Percentiles rank a stretch among this genome's conserved stretches.
Conservation (phyloP, 2,329 filamentous ascomycete species). For the Fusarium succisae region DNA sequence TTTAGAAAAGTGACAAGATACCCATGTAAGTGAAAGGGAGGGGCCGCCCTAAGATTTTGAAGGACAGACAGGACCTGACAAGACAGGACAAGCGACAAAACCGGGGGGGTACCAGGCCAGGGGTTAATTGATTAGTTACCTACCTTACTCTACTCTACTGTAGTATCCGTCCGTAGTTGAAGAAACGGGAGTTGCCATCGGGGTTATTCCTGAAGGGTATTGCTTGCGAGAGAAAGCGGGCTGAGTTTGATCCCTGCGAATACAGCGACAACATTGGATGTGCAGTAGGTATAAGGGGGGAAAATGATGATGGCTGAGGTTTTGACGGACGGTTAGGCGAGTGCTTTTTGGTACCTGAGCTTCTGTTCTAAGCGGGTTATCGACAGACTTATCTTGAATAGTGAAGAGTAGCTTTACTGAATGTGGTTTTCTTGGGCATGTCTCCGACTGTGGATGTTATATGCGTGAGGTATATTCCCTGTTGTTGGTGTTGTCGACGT, state of each 20-base stretch:
- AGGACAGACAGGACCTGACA: neutral
- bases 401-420: neutral
- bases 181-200: constrained; percentile 22
- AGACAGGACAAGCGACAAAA: neutral
- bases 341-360: constrained; percentile 7
- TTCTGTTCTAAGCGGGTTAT: constrained; percentile 18
- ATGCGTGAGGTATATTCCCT: neutral
- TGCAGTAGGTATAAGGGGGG: neutral
- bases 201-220: constrained; percentile 28
- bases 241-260: constrained; percentile 2
- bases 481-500: neutral
- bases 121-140: neutral
- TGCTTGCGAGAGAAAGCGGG: constrained; percentile 32
- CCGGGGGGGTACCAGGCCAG: constrained; percentile 17
- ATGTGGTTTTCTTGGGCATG: constrained; percentile 2
- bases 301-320: constrained; percentile 9
- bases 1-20: constrained; percentile 11
- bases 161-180: neutral
- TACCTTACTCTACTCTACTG: neutral
- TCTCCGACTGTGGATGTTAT: constrained; percentile 3
- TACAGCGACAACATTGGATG: neutral
- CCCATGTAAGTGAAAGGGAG: constrained; percentile 16
- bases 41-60: neutral
- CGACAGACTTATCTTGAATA: constrained; percentile 4
- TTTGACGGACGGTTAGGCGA: constrained; percentile 7